phyloP scores from a whole-genome alignment of 106 monocot species.

The Dioscorea zingiberensis region DNA sequence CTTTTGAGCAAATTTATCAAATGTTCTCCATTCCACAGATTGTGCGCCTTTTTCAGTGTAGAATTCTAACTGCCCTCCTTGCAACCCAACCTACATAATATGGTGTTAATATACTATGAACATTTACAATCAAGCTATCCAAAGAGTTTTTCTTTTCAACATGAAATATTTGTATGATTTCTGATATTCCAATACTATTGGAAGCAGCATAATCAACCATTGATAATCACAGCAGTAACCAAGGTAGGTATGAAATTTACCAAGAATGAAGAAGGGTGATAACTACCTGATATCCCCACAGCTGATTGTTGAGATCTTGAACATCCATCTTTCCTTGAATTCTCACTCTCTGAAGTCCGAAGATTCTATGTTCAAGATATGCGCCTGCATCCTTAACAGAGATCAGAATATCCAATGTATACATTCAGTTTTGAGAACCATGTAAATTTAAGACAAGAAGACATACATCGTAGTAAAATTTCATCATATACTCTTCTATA shows the following conservation, averaged over 20 bases:
- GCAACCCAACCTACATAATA: conserved; percentile 59
- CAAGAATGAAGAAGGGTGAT: neutral
- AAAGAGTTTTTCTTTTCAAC: no score
- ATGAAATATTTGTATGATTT: no score
- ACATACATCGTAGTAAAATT: no score
- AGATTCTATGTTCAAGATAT: conserved; percentile 48
- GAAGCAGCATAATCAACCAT: no score
- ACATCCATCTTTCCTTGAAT: conserved; percentile 13
- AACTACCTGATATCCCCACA: conserved; percentile 77
- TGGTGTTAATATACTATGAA: no score
- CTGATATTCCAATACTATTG: no score
- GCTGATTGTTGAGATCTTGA: conserved; percentile 33
- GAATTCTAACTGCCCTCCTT: conserved; percentile 52
- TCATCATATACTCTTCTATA: no score
- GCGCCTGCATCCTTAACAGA: conserved; percentile 63
- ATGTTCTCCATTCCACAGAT: conserved; percentile 29
- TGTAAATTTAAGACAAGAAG: neutral
- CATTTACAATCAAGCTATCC: no score
- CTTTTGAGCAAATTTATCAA: conserved; percentile 10
- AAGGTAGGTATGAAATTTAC: neutral
- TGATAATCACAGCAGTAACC: no score
- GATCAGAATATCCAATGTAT: neutral
- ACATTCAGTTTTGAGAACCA: neutral
- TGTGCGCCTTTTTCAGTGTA: conserved; percentile 47
- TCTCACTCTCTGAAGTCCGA: conserved; percentile 51